Evolutionary conservation across 73 alveolate genomes (phyloP).

Genomic region (Blepharisma stoltei): DNA sequence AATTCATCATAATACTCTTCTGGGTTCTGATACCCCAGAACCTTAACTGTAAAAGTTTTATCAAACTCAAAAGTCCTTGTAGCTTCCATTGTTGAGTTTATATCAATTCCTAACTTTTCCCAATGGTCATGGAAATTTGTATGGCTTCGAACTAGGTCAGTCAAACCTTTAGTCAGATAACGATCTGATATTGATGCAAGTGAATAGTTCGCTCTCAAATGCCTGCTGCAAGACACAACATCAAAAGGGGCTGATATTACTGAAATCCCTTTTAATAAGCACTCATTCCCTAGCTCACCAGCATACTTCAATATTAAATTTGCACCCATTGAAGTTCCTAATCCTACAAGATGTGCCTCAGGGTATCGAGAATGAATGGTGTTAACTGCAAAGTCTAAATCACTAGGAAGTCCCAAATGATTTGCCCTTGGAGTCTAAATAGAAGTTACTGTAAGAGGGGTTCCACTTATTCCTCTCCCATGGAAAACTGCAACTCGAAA

Average conservation of each 20-base stretch:
- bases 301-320: constrained; percentile 23
- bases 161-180: background rate
- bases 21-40: constrained; percentile 25
- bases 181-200: background rate
- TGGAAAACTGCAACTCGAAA: background rate
- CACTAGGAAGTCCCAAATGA: constrained; percentile 9
- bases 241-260: constrained; percentile 33
- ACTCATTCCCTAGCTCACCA: constrained; percentile 25
- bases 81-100: background rate
- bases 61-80: constrained; percentile 29
- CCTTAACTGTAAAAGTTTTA: background rate
- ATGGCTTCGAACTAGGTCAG: background rate
- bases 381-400: background rate
- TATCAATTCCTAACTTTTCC: background rate
- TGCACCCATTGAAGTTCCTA: constrained; percentile 36
- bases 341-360: background rate
- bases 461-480: constrained; percentile 18
- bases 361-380: background rate
- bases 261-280: background rate
- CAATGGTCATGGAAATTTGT: background rate
- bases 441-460: constrained; percentile 27
- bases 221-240: background rate
- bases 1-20: constrained; percentile 11
- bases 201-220: background rate
- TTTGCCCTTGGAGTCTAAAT: constrained; percentile 15